These are phyloP conservation scores for Chytridium lagenaria DNA, from an alignment of 371 early-diverging fungal genomes.

Conservation along the genomic window DNA sequence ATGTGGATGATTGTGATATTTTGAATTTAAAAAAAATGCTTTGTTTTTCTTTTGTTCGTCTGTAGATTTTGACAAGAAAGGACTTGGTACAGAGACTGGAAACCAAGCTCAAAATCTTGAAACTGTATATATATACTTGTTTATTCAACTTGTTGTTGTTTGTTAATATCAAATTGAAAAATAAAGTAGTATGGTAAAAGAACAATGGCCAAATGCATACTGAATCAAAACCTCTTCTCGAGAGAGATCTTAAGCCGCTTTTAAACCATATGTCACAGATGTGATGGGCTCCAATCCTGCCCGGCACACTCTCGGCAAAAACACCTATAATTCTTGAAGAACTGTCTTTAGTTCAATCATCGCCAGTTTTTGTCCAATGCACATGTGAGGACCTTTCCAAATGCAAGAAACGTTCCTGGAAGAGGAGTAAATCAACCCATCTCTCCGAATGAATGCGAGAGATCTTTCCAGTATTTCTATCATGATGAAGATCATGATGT, in stretches of 20 bases:
- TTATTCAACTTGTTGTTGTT: too few species aligned
- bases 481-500: constrained; percentile 35
- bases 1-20: too few species aligned
- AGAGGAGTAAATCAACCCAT: constrained; percentile 34
- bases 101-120: too few species aligned
- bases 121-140: too few species aligned
- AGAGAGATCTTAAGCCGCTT: constrained; percentile 35
- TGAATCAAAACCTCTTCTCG: too few species aligned
- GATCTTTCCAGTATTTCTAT: constrained; percentile 42
- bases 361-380: constrained; percentile 16
- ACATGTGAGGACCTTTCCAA: constrained; percentile 39
- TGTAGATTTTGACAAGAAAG: too few species aligned
- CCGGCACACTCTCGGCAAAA: constrained; percentile 16
- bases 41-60: too few species aligned
- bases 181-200: too few species aligned
- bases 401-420: constrained; percentile 42
- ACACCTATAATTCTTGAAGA: background rate
- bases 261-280: constrained; percentile 34
- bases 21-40: too few species aligned
- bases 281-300: constrained; percentile 25
- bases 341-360: constrained; percentile 21
- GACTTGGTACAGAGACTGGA: too few species aligned
- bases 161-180: too few species aligned
- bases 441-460: constrained; percentile 42
- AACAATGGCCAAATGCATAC: too few species aligned